Evolutionary conservation across 352 stramenopile species (phyloP).

Genomic region (Phytophthora tubulina): DNA sequence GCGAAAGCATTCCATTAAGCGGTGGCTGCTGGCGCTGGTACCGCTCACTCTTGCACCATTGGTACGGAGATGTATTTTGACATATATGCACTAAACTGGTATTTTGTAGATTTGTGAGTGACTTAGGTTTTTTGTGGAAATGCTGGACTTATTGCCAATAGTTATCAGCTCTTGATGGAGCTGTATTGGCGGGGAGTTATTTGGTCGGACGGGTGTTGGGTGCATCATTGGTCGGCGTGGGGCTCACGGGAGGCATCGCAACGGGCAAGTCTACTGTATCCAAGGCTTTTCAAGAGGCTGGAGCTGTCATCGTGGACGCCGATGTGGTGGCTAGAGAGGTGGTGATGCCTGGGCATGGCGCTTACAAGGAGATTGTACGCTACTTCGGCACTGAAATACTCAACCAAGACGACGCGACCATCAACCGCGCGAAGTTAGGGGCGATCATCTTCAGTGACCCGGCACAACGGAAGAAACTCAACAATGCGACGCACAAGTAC

Average conservation of each 20-base stretch:
- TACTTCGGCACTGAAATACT: conserved; percentile 77
- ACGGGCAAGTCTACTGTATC: conserved; percentile 90
- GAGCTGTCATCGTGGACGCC: conserved; percentile 83
- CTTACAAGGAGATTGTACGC: conserved; percentile 83
- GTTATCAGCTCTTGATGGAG: conserved; percentile 49
- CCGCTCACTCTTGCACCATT: conserved; percentile 51
- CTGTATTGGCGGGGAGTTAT: conserved; percentile 36
- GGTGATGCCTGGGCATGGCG: conserved; percentile 74
- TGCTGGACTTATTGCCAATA: conserved; percentile 17
- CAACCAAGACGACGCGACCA: conserved; percentile 75
- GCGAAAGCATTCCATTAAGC: conserved; percentile 49
- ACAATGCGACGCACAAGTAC: conserved; percentile 85
- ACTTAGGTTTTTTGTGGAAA: conserved; percentile 12
- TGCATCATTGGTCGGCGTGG: conserved; percentile 73
- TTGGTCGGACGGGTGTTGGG: conserved; percentile 58
- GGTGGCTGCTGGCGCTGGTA: conserved; percentile 53
- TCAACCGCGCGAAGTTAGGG: conserved; percentile 87
- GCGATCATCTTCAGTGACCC: conserved; percentile 88
- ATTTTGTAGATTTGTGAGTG: conserved; percentile 4
- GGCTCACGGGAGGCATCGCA: conserved; percentile 85
- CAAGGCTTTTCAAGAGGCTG: conserved; percentile 56
- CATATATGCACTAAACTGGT: conserved; percentile 18
- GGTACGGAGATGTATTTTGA: conserved; percentile 36
- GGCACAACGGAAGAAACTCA: conserved; percentile 76
- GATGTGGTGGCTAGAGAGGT: conserved; percentile 85